Percentiles rank a stretch among this genome's conserved stretches.
Conservation (phyloP, 2,329 filamentous ascomycete species). For the Dothistroma septosporum region DNA sequence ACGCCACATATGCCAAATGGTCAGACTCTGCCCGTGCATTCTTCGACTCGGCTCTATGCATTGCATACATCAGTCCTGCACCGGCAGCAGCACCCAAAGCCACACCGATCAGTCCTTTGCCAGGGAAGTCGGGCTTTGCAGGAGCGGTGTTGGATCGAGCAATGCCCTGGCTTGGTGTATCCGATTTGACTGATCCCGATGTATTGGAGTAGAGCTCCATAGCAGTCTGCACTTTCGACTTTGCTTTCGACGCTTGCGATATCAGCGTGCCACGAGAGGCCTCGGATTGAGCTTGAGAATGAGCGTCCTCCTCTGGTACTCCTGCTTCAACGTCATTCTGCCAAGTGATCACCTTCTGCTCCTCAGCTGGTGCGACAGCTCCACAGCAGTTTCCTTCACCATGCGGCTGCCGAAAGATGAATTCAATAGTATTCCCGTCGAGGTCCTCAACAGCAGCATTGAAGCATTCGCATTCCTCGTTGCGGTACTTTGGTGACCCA, state of each 20-base stretch:
- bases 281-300: constrained; percentile 19
- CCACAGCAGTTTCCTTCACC: constrained; percentile 36
- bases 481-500: constrained; percentile 53
- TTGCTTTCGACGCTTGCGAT: constrained; percentile 21
- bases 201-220: constrained; percentile 26
- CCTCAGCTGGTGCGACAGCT: constrained; percentile 37
- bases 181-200: constrained; percentile 21
- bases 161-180: constrained; percentile 17
- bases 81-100: constrained; percentile 75
- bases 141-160: constrained; percentile 20
- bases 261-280: background rate
- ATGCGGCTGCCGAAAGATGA: constrained; percentile 54
- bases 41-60: constrained; percentile 58
- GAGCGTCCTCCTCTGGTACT: constrained; percentile 17
- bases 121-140: constrained; percentile 17
- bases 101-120: constrained; percentile 55
- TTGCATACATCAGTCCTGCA: constrained; percentile 70
- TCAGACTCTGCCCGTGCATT: constrained; percentile 44
- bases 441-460: constrained; percentile 67
- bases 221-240: constrained; percentile 26
- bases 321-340: constrained; percentile 38
- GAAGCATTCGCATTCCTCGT: constrained; percentile 54
- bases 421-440: constrained; percentile 80
- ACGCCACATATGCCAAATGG: constrained; percentile 22
- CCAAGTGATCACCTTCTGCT: constrained; percentile 45